Base-by-base conservation (phyloP, 2,329 filamentous ascomycete genomes). In the Didymosphaeria variabile region DNA sequence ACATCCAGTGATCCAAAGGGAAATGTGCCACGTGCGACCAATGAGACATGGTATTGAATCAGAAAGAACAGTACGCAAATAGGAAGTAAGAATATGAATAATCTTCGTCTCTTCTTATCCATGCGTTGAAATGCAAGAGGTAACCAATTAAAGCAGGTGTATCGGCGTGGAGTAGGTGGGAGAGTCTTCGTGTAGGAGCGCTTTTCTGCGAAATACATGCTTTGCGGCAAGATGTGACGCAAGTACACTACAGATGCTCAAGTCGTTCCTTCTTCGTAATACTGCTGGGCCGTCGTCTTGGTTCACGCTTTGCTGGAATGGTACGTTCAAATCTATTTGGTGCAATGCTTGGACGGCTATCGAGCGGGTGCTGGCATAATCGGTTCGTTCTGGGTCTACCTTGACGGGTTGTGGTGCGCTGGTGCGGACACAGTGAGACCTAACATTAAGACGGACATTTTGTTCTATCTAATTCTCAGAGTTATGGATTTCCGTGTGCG, bases 401-500 rank as follows among this genome's bases (percentile, higher is more conserved):
- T 3, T 19, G 23, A 23, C 15, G 5, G 17, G 13, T 21, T 23
- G 19, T n/a, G 23, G 12, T n/a, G 12, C 31, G 17, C 6, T 55
- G 40, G 29, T 23, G n/a, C 36, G 17, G 49, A 4, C 7, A 19
- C n/a, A 17, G 36, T 31, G 40, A n/a, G 52, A 40, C 38, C 45
- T 19, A 6, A 15, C 13, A 23, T 1, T 15, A 7, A 9, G 38
- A 45, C 4, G 29, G 7, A 40, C 7, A 23, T 23, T 12, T 19
- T 26, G 15, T 12, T 34, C 7, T 26, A 42, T 54, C n/a, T 44
- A 10, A 17, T 19, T 31, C 45, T 47, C 3, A 17, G 12, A 40
- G 38, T n/a, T 17, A 12, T n/a, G 15, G 42, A 21, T 17, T 55
- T 55, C 53, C 53, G 53, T 46, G 53, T 55, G 53, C 53, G 47